These are phyloP conservation scores for Boletus edulis DNA, from an alignment of 768 basidiomycete genomes.

Conservation along the genomic window DNA sequence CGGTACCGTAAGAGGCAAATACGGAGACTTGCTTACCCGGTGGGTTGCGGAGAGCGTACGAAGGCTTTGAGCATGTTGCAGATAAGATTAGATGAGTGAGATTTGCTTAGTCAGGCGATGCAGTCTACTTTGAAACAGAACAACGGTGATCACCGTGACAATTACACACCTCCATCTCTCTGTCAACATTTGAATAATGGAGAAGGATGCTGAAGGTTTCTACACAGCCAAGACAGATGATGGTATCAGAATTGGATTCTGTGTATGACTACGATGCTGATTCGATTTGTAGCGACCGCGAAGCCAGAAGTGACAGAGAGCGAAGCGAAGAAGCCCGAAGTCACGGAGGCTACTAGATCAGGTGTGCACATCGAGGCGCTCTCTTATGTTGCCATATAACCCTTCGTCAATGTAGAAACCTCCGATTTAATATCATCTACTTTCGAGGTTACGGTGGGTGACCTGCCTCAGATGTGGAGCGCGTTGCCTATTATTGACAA, in stretches of 20 bases:
- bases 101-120: slow-evolving; percentile 24
- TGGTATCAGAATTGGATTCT: slow-evolving; percentile 32
- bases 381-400: not conserved
- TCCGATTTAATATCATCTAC: slow-evolving; percentile 74
- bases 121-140: not conserved
- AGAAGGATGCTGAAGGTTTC: slow-evolving; percentile 81
- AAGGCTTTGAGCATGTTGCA: no score
- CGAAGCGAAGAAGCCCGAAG: slow-evolving; percentile 25
- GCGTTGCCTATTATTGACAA: slow-evolving; percentile 2
- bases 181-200: slow-evolving; percentile 37
- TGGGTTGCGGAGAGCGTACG: not conserved
- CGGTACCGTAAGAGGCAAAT: not conserved
- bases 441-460: slow-evolving; percentile 76
- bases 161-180: slow-evolving; percentile 3
- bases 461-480: not conserved
- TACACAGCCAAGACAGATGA: slow-evolving; percentile 50
- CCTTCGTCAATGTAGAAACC: slow-evolving; percentile 19
- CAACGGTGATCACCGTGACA: no score
- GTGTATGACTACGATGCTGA: slow-evolving; percentile 5
- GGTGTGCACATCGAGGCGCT: slow-evolving; percentile 14
- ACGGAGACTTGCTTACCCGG: slow-evolving; percentile 1
- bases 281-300: slow-evolving; percentile 2
- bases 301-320: slow-evolving; percentile 29
- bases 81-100: slow-evolving; percentile 20
- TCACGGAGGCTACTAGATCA: slow-evolving; percentile 15